These are phyloP conservation scores for Rhizopogon roseolus DNA, from an alignment of 768 basidiomycete species.

Conservation along the genomic window DNA sequence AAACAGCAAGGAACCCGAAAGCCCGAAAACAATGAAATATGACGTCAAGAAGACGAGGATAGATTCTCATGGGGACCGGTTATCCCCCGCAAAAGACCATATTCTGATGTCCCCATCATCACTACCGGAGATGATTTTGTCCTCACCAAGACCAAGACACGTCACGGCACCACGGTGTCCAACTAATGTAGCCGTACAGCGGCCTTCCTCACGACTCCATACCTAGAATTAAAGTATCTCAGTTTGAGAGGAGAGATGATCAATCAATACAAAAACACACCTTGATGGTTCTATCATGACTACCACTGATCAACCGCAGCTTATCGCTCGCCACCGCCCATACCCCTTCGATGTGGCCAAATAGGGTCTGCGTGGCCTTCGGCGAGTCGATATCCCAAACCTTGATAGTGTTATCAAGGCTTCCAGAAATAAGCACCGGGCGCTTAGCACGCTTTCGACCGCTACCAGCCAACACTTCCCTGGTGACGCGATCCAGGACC, in stretches of 20 bases:
- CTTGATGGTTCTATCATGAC: slow-evolving; percentile 97
- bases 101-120: slow-evolving; percentile 87
- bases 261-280: slow-evolving; percentile 36
- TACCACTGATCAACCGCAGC: slow-evolving; percentile 85
- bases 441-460: slow-evolving; percentile 33
- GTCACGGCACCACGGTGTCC: slow-evolving; percentile 95
- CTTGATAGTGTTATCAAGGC: slow-evolving; percentile 93
- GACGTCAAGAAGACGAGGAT: neutral
- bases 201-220: slow-evolving; percentile 89
- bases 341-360: slow-evolving; percentile 97
- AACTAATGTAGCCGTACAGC: slow-evolving; percentile 83
- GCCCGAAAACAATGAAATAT: neutral
- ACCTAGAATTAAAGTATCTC: slow-evolving; percentile 43
- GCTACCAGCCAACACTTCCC: slow-evolving; percentile 3
- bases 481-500: slow-evolving; percentile 3
- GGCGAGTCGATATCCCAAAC: slow-evolving; percentile 93
- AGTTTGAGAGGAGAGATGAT: slow-evolving; percentile 1
- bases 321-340: slow-evolving; percentile 95
- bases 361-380: slow-evolving; percentile 73
- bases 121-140: slow-evolving; percentile 95
- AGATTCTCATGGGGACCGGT: neutral
- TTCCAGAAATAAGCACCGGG: slow-evolving; percentile 82
- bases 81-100: slow-evolving; percentile 60
- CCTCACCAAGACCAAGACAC: slow-evolving; percentile 84
- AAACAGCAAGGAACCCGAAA: neutral